Base-by-base conservation (phyloP, 2,329 filamentous ascomycete species). In the Elsinoe ampelina region DNA sequence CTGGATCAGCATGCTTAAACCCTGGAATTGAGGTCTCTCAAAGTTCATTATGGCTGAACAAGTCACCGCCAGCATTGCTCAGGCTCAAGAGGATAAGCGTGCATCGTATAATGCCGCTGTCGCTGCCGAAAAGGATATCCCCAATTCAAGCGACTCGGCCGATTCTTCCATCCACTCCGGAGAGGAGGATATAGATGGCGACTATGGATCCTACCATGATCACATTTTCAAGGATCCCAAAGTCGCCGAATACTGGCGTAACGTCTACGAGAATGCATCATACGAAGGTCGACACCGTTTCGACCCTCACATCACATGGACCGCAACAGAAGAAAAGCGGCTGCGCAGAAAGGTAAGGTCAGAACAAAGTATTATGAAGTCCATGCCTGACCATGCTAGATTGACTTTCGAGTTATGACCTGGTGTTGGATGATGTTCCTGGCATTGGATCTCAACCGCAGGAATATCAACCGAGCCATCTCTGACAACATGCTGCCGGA, bases 391-490 rank as follows among this genome's bases (percentile, higher is more conserved):
- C 8, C 17, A n/a, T 56, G 51, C 2, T 52, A 62, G 58, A 55
- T 64, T 13, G 63, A 65, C 45, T 54, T 34, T 26, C 52, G 51
- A 19, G 58, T 64, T 12, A 61, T 59, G 56, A 32, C 57, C 6
- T 62, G 58, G 57, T 61, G 55, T 6, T 64, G 62, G 36, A 22
- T 63, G 10, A 61, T 62, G 58, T 63, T 65, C 58, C 60, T 61
- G 36, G 60, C 61, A 19, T 57, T 65, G 3, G 59, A 65, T 12
- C 55, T 67, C 2, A 61, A 63, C n/a, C 73, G 83, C 48, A 81
- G 81, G 54, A 86, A 86, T 63, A 70, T 86, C 11, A 66, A 64
- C 56, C 83, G 83, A 62, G 48, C 48, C 32, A 52, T 52, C 32
- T 20, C 48, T 4, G 48, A 52, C 48, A 52, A 52, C 19, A 52